Base-by-base conservation (phyloP, 2,329 filamentous ascomycete species). In the Diaporthe humulicola region DNA sequence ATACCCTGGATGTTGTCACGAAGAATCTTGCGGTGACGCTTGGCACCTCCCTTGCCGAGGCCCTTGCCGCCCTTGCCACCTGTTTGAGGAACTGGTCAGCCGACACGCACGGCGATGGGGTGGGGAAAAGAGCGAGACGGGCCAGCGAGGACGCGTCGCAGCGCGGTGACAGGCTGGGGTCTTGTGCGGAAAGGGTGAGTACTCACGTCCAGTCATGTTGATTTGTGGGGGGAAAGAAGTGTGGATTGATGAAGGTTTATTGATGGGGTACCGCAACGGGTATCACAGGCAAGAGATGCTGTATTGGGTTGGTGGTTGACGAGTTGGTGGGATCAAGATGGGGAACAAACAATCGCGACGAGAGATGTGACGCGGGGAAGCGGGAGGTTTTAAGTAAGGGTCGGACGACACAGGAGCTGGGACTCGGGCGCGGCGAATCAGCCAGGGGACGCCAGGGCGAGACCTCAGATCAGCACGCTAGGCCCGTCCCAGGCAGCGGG, bases 1-100 rank as follows among this genome's bases (percentile, higher is more conserved):
- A 98, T 98, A 89, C 96, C 96, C 90, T 98, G 96, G 85, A 98
- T 98, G 94, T 98, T 98, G 94, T 98, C 96, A 88, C 96, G 95
- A 87, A 98, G 92, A 90, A 98, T 98, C 94, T 98, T 98, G 84
- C 96, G 93, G 90, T 98, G 96, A 88, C 96, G 96, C 94, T 98
- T 98, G 88, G 96, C 96, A 87, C 96, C 96, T 80, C 96, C 96
- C 93, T 98, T 98, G 87, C 96, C 96, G 88, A 98, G 95, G 86
- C 95, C 96, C 93, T 98, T 98, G 86, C 96, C 96, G 88, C 95
- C 95, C 90, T 98, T 97, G 86, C 95, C 95, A 86, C 95, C 95
- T 97, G 57, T 64, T 48, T 81, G 78, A 77, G 14, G 45, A 40
- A 7, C n/a, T 42, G 40, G 70, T 72, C 33, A 71, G 73, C 36